These are phyloP conservation scores for Leccinellum albellum DNA, from an alignment of 768 basidiomycete species.

Conservation along the genomic window DNA sequence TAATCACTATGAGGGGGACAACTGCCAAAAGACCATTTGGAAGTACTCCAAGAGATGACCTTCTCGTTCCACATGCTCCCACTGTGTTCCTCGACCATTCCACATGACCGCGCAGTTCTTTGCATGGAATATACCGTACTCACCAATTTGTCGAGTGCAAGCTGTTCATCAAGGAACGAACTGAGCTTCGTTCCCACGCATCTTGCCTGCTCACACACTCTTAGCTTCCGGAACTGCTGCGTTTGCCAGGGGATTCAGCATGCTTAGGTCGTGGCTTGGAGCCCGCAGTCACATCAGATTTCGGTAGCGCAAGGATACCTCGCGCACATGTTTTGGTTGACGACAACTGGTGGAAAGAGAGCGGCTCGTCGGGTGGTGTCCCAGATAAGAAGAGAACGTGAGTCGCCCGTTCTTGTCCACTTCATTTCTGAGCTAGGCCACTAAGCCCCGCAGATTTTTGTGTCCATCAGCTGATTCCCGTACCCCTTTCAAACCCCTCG, in stretches of 20 bases:
- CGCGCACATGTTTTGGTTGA: background rate
- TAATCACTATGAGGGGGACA: background rate
- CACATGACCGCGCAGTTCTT: background rate
- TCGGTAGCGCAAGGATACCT: background rate
- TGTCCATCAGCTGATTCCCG: background rate
- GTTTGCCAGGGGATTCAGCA: background rate
- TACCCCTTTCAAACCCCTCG: background rate
- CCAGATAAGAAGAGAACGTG: background rate
- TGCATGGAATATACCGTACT: background rate
- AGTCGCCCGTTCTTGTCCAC: background rate
- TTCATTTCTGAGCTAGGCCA: background rate
- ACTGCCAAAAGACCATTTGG: background rate
- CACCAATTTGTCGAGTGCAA: background rate
- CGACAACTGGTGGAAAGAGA: slow-evolving; percentile 4
- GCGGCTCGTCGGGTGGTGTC: background rate
- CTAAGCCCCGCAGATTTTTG: background rate
- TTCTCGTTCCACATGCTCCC: background rate
- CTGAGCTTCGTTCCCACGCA: background rate
- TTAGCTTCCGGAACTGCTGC: background rate
- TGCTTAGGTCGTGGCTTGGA: background rate
- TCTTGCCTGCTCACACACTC: too few relatives aligned
- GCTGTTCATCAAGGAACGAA: background rate
- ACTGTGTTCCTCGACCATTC: background rate
- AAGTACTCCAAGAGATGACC: background rate
- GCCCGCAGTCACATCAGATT: background rate